These are phyloP conservation scores for Spatholobus suberectus DNA, from an alignment of 306 rosid species.

Conservation along the genomic window DNA sequence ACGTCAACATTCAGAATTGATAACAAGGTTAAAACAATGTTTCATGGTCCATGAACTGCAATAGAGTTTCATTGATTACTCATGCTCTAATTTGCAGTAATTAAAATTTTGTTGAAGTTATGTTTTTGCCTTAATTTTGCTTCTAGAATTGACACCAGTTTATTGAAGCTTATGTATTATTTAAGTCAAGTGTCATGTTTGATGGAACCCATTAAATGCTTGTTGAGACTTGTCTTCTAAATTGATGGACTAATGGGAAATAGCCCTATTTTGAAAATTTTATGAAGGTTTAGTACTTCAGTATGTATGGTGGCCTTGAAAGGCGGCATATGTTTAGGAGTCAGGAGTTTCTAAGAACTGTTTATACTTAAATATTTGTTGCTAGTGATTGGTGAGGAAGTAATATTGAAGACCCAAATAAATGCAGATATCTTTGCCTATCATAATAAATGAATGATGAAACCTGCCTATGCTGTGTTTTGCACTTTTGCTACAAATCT, in stretches of 20 bases:
- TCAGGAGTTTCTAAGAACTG: no score
- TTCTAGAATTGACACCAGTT: neutral
- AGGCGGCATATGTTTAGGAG: no score
- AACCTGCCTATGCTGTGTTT: no score
- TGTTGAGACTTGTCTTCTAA: slow-evolving; percentile 1
- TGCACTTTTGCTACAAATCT: no score
- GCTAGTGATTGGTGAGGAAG: no score
- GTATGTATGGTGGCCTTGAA: no score
- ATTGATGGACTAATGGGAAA: neutral
- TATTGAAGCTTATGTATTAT: slow-evolving; percentile 4
- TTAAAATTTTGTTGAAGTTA: neutral
- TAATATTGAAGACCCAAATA: no score
- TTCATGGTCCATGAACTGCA: slow-evolving; percentile 3
- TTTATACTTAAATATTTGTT: no score
- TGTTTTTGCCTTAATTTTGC: neutral
- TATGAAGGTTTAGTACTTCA: no score
- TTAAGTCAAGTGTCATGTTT: neutral
- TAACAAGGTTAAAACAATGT: neutral
- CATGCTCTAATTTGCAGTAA: slow-evolving; percentile 4
- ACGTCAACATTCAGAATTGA: no score
- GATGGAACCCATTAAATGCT: neutral
- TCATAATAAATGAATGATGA: no score
- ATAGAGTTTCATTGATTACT: neutral
- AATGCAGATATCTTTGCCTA: no score
- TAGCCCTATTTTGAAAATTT: neutral